Evolutionary conservation across 75 land plant species (phyloP).

Genomic region (Azolla pinnata): DNA sequence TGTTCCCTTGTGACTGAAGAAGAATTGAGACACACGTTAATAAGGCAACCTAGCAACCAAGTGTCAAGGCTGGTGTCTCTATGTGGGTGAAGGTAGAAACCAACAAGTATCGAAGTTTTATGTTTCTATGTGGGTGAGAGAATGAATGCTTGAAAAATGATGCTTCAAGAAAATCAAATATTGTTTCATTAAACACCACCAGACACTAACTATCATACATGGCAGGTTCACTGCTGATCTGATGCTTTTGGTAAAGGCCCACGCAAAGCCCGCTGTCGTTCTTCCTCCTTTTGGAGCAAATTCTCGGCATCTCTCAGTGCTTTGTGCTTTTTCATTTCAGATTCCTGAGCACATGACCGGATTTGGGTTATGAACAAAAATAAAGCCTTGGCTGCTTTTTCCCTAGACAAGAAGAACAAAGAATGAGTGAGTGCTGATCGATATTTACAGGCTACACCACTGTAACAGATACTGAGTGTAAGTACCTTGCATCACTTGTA

Average conservation of each 20-base stretch:
- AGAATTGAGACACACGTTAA: no score
- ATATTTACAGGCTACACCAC: background rate
- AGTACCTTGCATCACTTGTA: slow-evolving; percentile 22
- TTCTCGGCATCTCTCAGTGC: slow-evolving; percentile 19
- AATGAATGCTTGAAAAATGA: no score
- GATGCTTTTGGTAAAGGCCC: background rate
- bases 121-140: no score
- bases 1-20: no score
- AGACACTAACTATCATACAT: no score
- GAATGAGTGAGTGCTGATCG: background rate
- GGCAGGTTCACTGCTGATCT: no score
- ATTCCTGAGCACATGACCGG: slow-evolving; percentile 8
- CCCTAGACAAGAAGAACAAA: background rate
- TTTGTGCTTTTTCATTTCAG: slow-evolving; percentile 12
- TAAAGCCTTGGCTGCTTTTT: slow-evolving; percentile 23
- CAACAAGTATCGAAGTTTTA: no score
- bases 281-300: slow-evolving; percentile 16
- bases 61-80: no score
- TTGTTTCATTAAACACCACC: no score
- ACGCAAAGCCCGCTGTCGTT: slow-evolving; percentile 4
- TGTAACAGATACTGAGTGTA: background rate
- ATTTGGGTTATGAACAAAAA: slow-evolving; percentile 17
- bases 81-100: no score
- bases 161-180: no score
- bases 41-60: no score